phyloP scores from a whole-genome alignment of 257 asterid genomes.

The Forsythia viridissima region DNA sequence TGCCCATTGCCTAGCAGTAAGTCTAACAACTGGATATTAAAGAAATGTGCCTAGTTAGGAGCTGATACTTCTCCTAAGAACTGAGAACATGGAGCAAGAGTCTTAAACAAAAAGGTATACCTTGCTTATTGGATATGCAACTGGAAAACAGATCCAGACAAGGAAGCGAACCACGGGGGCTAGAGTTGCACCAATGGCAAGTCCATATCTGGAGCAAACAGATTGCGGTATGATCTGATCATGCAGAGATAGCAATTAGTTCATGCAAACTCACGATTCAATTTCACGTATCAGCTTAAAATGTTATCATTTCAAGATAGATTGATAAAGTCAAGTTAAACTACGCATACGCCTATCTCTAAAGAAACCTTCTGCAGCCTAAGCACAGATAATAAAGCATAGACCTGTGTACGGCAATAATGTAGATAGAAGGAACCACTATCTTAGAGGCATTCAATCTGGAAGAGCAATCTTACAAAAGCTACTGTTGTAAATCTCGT shows the following conservation, averaged over 20 bases:
- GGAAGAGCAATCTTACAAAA: too few species aligned
- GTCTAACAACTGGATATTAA: conserved; percentile 64
- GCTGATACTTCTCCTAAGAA: neutral
- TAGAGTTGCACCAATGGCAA: conserved; percentile 87
- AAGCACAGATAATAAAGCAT: neutral
- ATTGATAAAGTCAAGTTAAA: neutral
- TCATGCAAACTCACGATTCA: conserved; percentile 1
- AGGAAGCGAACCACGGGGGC: conserved; percentile 83
- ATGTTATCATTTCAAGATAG: neutral
- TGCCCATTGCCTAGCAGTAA: conserved; percentile 77
- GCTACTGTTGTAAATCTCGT: too few species aligned
- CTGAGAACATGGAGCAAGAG: neutral
- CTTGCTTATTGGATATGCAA: conserved; percentile 99
- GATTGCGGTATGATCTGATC: conserved; percentile 95
- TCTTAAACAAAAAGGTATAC: conserved; percentile 30
- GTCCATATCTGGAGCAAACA: conserved; percentile 91
- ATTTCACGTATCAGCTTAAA: conserved; percentile 5
- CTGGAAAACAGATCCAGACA: conserved; percentile 90
- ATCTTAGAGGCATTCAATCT: too few species aligned
- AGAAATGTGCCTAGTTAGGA: neutral
- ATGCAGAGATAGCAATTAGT: conserved; percentile 10
- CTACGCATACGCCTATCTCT: neutral
- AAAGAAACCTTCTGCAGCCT: neutral
- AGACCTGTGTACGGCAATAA: too few species aligned
- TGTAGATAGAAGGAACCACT: too few species aligned